These are phyloP conservation scores for Extremus antarcticus DNA, from an alignment of 495 filamentous ascomycete species.

Conservation along the genomic window DNA sequence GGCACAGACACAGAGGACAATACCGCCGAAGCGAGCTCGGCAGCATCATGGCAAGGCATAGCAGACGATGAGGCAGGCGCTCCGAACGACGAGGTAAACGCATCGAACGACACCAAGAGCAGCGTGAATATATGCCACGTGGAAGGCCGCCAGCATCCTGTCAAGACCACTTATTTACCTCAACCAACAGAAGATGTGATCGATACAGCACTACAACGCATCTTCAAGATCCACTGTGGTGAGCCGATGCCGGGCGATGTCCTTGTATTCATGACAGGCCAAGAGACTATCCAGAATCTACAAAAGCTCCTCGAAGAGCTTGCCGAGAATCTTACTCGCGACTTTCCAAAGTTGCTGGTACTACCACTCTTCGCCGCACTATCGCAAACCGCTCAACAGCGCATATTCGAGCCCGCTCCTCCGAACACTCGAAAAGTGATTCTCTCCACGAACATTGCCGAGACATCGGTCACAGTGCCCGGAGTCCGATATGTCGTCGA, in stretches of 20 bases:
- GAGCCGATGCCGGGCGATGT: slow-evolving; percentile 91
- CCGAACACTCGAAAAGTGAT: slow-evolving; percentile 76
- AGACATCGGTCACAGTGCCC: slow-evolving; percentile 92
- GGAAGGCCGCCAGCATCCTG: slow-evolving; percentile 79
- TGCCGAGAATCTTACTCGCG: slow-evolving; percentile 53
- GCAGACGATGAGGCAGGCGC: slow-evolving; percentile 12
- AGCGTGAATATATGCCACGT: slow-evolving; percentile 60
- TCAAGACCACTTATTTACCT: slow-evolving; percentile 64
- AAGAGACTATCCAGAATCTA: slow-evolving; percentile 79
- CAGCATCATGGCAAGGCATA: slow-evolving; percentile 21
- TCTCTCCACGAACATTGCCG: slow-evolving; percentile 91
- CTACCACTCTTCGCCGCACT: slow-evolving; percentile 67
- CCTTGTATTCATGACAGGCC: slow-evolving; percentile 84
- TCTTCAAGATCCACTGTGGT: slow-evolving; percentile 81
- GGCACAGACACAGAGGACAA: slow-evolving; percentile 8
- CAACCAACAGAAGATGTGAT: slow-evolving; percentile 75
- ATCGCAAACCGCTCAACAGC: slow-evolving; percentile 67
- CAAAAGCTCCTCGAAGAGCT: slow-evolving; percentile 74
- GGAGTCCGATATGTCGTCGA: slow-evolving; percentile 89
- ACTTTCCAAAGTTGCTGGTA: slow-evolving; percentile 61
- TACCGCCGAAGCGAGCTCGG: slow-evolving; percentile 1
- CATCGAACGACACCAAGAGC: slow-evolving; percentile 20
- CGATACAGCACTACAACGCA: slow-evolving; percentile 64
- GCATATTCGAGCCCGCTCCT: slow-evolving; percentile 69
- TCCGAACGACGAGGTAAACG: too few relatives aligned